Conservation (phyloP, 2,329 filamentous ascomycete genomes). For the Pseudocercospora ulei region DNA sequence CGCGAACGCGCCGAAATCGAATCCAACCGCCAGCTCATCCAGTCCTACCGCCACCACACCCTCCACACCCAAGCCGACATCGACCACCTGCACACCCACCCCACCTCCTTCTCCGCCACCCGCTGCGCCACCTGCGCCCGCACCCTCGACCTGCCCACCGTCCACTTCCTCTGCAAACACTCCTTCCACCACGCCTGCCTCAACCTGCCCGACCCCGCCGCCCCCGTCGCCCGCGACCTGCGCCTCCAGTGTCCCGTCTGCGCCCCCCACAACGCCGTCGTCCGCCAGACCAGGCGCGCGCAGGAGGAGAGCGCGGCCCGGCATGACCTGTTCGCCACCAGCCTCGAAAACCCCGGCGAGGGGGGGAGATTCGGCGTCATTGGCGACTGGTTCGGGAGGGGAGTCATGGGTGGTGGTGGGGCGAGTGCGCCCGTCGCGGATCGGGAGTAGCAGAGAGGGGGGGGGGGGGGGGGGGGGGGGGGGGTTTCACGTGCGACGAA, state of each 20-base stretch:
- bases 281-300: slow-evolving; percentile 72
- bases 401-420: slow-evolving; percentile 57
- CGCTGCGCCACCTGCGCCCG: slow-evolving; percentile 74
- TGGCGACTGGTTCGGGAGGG: slow-evolving; percentile 87
- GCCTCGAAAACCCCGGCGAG: slow-evolving; percentile 54
- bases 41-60: slow-evolving; percentile 75
- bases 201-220: slow-evolving; percentile 42
- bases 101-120: slow-evolving; percentile 80
- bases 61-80: slow-evolving; percentile 70
- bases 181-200: slow-evolving; percentile 90
- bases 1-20: slow-evolving; percentile 79
- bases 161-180: slow-evolving; percentile 96
- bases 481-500: background rate
- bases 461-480: slow-evolving; percentile 1
- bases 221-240: slow-evolving; percentile 46
- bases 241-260: slow-evolving; percentile 78
- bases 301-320: slow-evolving; percentile 78
- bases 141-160: slow-evolving; percentile 72
- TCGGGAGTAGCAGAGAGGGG: slow-evolving; percentile 6
- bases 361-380: slow-evolving; percentile 76
- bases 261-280: slow-evolving; percentile 71
- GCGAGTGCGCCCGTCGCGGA: slow-evolving; percentile 34
- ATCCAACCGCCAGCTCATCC: slow-evolving; percentile 67
- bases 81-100: slow-evolving; percentile 63
- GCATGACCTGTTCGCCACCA: slow-evolving; percentile 80